Percentiles rank a stretch among this genome's conserved stretches.
Conservation (phyloP, 2,329 filamentous ascomycete species). For the Curvularia sp. region DNA sequence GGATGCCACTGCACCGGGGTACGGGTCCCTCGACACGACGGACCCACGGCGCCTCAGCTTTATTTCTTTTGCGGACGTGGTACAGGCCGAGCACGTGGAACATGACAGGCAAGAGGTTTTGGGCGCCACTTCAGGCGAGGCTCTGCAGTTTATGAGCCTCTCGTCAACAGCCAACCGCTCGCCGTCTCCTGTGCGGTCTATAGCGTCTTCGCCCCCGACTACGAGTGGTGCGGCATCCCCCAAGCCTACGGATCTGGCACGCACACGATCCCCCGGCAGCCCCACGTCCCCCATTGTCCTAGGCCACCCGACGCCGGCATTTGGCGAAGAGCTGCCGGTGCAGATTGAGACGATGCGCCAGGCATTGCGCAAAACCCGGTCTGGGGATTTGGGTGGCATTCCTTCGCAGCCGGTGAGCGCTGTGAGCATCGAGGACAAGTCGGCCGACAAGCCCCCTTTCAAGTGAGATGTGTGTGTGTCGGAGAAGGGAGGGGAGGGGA, state of each 20-base stretch:
- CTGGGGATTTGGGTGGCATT: constrained; percentile 71
- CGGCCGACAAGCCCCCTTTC: constrained; percentile 42
- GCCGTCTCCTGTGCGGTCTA: constrained; percentile 80
- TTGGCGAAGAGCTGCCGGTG: constrained; percentile 75
- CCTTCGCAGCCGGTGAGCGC: constrained; percentile 51
- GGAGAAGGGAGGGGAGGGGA: not conserved
- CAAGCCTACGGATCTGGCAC: constrained; percentile 73
- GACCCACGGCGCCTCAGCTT: constrained; percentile 89
- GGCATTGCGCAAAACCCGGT: constrained; percentile 82
- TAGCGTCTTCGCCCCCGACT: constrained; percentile 77
- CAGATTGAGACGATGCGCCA: constrained; percentile 95
- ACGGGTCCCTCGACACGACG: constrained; percentile 76
- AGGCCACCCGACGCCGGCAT: constrained; percentile 61
- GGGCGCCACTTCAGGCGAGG: constrained; percentile 57
- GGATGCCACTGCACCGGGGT: constrained; percentile 66
- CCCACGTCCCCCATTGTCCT: constrained; percentile 56
- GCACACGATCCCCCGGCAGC: constrained; percentile 65
- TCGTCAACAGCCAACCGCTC: constrained; percentile 71
- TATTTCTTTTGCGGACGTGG: constrained; percentile 95
- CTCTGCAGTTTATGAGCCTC: constrained; percentile 71
- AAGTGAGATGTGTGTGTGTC: constrained; percentile 21
- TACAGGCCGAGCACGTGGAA: constrained; percentile 80
- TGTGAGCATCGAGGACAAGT: constrained; percentile 48
- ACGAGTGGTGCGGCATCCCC: constrained; percentile 77
- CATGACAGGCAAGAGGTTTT: constrained; percentile 58